Evolutionary conservation across 805 yeast species (phyloP).

Genomic region (Lachancea kluyveri): DNA sequence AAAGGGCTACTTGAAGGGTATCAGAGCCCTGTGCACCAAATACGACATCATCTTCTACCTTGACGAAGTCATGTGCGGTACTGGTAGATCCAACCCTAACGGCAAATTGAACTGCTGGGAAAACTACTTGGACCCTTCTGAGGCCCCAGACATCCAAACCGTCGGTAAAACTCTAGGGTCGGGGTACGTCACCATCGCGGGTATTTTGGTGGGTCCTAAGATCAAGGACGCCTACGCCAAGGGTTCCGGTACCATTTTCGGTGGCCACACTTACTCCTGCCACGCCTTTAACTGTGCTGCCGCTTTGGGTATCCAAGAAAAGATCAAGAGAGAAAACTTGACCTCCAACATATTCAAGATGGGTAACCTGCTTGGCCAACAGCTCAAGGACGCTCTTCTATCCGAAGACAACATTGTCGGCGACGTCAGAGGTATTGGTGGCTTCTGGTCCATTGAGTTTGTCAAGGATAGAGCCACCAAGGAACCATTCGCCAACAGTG

Average conservation of each 20-base stretch:
- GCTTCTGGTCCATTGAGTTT: slow-evolving; percentile 52
- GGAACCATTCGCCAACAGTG: slow-evolving; percentile 37
- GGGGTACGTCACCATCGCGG: slow-evolving; percentile 46
- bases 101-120: slow-evolving; percentile 46
- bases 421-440: slow-evolving; percentile 58
- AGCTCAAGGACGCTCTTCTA: slow-evolving; percentile 31
- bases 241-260: slow-evolving; percentile 37
- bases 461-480: slow-evolving; percentile 48
- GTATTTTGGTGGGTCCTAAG: slow-evolving; percentile 37
- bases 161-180: slow-evolving; percentile 46
- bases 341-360: slow-evolving; percentile 38
- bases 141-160: slow-evolving; percentile 41
- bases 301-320: slow-evolving; percentile 41
- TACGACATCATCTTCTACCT: slow-evolving; percentile 44
- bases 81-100: slow-evolving; percentile 39
- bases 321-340: slow-evolving; percentile 29
- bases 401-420: slow-evolving; percentile 39
- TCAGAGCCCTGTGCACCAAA: slow-evolving; percentile 42
- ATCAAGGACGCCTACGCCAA: slow-evolving; percentile 33
- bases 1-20: slow-evolving; percentile 42
- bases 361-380: slow-evolving; percentile 39
- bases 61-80: slow-evolving; percentile 56
- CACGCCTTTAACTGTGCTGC: slow-evolving; percentile 43
- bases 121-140: slow-evolving; percentile 33
- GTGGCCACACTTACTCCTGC: slow-evolving; percentile 48